Percentiles rank a stretch among this genome's conserved stretches.
These are phyloP conservation scores for Cryptococcus sp. DNA, from an alignment of 1,284 basidiomycete species.

Conservation along the genomic window DNA sequence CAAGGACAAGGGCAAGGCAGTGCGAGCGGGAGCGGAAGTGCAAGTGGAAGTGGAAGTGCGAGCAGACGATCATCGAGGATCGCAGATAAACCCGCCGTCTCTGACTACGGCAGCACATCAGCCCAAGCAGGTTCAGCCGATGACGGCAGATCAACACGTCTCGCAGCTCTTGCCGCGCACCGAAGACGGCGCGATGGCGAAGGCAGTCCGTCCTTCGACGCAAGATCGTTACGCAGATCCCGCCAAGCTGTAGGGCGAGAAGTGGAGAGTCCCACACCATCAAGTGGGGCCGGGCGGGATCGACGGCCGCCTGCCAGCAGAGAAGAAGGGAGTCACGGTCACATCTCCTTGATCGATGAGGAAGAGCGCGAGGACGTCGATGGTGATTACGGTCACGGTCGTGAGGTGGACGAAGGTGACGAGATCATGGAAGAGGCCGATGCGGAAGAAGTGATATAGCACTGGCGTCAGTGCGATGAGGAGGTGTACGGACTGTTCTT, in stretches of 20 bases:
- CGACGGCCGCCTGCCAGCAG: neutral
- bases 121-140: neutral
- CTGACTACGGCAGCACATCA: neutral
- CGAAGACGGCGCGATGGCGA: too few relatives aligned
- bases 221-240: neutral
- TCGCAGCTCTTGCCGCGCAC: too few relatives aligned
- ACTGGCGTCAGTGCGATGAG: too few relatives aligned
- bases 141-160: too few relatives aligned
- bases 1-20: neutral
- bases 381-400: neutral
- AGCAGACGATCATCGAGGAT: neutral
- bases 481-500: too few relatives aligned
- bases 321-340: slow-evolving; percentile 1
- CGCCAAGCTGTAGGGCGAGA: neutral
- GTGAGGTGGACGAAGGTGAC: slow-evolving; percentile 1
- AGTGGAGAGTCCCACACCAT: slow-evolving; percentile 2
- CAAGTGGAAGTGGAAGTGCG: slow-evolving; percentile 4
- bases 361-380: neutral
- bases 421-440: neutral
- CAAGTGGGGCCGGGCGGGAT: neutral
- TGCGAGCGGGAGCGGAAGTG: slow-evolving; percentile 15
- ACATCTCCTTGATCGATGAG: slow-evolving; percentile 9
- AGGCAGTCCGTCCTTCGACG: too few relatives aligned
- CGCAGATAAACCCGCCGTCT: neutral
- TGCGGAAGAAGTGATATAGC: too few relatives aligned